Evolutionary conservation across 441 rosid species (phyloP).

Genomic region (Croton setiger): DNA sequence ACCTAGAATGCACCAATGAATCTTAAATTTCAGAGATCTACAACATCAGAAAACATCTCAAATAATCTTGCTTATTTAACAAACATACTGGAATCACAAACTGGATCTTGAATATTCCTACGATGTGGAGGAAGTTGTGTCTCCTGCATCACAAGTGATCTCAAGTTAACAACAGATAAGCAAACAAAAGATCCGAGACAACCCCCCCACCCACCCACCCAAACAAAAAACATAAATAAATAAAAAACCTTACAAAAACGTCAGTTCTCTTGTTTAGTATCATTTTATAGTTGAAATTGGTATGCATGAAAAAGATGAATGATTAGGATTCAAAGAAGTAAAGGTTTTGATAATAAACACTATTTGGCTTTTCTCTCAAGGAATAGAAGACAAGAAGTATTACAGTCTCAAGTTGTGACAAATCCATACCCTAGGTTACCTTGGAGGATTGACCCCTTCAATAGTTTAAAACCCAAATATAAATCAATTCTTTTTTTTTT

Average conservation of each 20-base stretch:
- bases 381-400: neutral
- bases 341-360: too few species aligned
- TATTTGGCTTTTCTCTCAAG: neutral
- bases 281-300: too few species aligned
- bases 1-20: conserved; percentile 44
- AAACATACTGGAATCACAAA: conserved; percentile 86
- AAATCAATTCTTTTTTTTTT: too few species aligned
- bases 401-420: neutral
- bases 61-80: conserved; percentile 18
- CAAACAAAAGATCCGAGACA: conserved; percentile 18
- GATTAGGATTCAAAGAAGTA: neutral
- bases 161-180: conserved; percentile 5
- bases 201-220: conserved; percentile 9
- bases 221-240: too few species aligned
- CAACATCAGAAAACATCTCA: conserved; percentile 23
- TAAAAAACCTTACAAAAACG: neutral
- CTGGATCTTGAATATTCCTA: conserved; percentile 89
- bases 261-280: neutral
- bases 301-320: neutral
- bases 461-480: neutral
- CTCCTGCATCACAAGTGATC: conserved; percentile 59
- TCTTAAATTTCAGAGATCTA: conserved; percentile 16
- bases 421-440: neutral
- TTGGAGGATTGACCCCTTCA: neutral
- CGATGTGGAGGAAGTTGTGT: conserved; percentile 81